phyloP scores from a whole-genome alignment of 805 yeast genomes.

The Hanseniaspora vineae region DNA sequence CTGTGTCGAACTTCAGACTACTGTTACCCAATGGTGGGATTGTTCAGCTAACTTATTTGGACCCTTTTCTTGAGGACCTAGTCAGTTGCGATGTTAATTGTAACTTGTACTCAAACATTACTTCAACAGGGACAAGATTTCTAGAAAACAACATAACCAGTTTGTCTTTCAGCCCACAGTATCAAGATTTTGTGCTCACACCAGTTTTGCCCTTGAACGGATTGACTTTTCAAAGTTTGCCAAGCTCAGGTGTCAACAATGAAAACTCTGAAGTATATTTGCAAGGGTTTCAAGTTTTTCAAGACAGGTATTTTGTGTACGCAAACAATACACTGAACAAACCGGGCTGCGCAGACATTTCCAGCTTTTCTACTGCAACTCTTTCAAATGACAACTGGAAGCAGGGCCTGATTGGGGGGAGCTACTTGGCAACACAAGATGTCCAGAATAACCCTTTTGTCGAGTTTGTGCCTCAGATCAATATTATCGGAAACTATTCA shows the following conservation, averaged over 20 bases:
- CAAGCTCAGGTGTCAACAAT: constrained; percentile 47
- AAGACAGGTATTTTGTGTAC: constrained; percentile 40
- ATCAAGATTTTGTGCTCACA: constrained; percentile 73
- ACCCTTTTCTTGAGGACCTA: constrained; percentile 50
- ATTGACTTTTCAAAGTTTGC: constrained; percentile 51
- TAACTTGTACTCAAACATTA: constrained; percentile 40
- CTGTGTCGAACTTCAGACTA: constrained; percentile 53
- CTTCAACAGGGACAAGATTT: constrained; percentile 17
- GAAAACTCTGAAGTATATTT: constrained; percentile 38
- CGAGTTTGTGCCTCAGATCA: constrained; percentile 52
- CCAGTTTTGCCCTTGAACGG: constrained; percentile 48
- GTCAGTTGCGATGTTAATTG: constrained; percentile 79
- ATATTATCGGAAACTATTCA: constrained; percentile 63
- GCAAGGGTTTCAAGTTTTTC: constrained; percentile 60
- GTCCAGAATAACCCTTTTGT: constrained; percentile 23
- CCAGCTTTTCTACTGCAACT: constrained; percentile 17
- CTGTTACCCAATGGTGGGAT: constrained; percentile 71
- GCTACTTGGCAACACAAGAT: constrained; percentile 21
- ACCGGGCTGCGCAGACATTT: constrained; percentile 37
- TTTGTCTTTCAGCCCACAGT: constrained; percentile 29
- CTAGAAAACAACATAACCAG: constrained; percentile 20
- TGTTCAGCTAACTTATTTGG: constrained; percentile 80
- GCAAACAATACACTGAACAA: constrained; percentile 67
- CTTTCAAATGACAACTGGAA: constrained; percentile 21
- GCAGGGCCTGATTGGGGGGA: constrained; percentile 19